Conservation (phyloP, 2,329 filamentous ascomycete species). For the Apiospora phragmitis region DNA sequence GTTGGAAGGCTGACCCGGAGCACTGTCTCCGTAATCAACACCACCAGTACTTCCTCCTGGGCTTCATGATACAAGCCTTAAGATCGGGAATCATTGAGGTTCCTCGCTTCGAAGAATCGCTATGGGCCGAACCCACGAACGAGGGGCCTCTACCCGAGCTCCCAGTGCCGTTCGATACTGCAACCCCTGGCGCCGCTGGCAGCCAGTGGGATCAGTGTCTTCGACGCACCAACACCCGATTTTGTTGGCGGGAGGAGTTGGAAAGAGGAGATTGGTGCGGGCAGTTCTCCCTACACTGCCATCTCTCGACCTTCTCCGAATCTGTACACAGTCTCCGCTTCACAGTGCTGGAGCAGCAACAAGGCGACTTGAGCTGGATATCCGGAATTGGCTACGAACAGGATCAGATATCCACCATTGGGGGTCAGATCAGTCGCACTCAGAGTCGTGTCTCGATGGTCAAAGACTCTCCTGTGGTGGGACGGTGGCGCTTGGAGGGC, state of each 20-base stretch:
- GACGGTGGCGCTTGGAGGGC: background rate
- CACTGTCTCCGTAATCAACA: background rate
- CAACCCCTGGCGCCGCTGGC: background rate
- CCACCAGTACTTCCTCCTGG: background rate
- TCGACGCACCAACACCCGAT: background rate
- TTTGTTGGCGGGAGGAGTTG: background rate
- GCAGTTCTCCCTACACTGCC: no score
- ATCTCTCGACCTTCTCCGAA: no score
- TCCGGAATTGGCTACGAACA: background rate
- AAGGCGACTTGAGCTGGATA: background rate
- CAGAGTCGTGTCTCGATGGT: background rate
- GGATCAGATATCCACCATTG: background rate
- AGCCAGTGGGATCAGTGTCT: background rate
- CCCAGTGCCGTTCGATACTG: background rate
- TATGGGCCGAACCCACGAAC: background rate
- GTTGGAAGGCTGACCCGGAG: background rate
- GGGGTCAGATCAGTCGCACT: background rate
- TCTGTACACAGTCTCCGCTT: background rate
- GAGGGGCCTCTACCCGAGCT: background rate
- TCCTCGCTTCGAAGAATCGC: background rate
- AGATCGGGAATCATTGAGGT: background rate
- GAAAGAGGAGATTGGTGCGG: background rate
- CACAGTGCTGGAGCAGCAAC: background rate
- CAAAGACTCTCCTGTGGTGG: background rate
- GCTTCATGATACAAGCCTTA: background rate